phyloP scores from a whole-genome alignment of 2,329 filamentous ascomycete genomes.

The Claviceps digitariae region DNA sequence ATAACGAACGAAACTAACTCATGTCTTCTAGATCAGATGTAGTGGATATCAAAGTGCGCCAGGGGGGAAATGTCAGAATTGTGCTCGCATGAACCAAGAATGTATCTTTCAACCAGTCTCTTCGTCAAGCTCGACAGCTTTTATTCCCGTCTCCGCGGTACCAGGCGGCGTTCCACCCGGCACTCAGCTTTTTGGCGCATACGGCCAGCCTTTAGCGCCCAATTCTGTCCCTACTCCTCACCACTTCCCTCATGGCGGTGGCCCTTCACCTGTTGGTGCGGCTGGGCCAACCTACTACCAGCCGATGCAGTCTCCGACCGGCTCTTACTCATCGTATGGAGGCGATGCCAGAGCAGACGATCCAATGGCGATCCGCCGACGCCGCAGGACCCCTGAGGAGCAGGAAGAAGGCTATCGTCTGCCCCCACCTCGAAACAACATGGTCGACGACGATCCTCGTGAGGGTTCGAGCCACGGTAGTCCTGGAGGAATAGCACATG shows the following conservation, averaged over 20 bases:
- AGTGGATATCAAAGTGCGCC: conserved; percentile 46
- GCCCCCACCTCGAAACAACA: too few species aligned
- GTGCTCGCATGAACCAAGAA: conserved; percentile 47
- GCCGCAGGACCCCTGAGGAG: too few species aligned
- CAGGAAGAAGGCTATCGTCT: too few species aligned
- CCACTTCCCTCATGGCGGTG: conserved; percentile 7
- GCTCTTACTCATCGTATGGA: conserved; percentile 26
- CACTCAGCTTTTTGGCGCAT: conserved; percentile 42
- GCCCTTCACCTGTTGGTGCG: conserved; percentile 5
- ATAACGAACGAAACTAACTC: not conserved
- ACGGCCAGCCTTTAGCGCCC: conserved; percentile 39
- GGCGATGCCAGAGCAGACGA: conserved; percentile 20
- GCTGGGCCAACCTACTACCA: conserved; percentile 28
- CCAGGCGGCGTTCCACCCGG: conserved; percentile 44
- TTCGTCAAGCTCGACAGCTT: conserved; percentile 40
- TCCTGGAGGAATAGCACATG: too few species aligned
- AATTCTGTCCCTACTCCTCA: conserved; percentile 15
- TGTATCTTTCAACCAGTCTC: conserved; percentile 49
- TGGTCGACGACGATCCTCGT: too few species aligned
- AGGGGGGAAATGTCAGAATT: conserved; percentile 47
- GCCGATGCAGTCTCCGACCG: conserved; percentile 30
- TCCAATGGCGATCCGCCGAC: too few species aligned
- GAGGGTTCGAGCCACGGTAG: too few species aligned
- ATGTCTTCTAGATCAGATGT: conserved; percentile 37
- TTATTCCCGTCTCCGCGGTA: conserved; percentile 44